Evolutionary conservation across 2,329 filamentous ascomycete species (phyloP), one percentile per base, ranked within the genome.

Genomic region (Alternaria sp.): DNA sequence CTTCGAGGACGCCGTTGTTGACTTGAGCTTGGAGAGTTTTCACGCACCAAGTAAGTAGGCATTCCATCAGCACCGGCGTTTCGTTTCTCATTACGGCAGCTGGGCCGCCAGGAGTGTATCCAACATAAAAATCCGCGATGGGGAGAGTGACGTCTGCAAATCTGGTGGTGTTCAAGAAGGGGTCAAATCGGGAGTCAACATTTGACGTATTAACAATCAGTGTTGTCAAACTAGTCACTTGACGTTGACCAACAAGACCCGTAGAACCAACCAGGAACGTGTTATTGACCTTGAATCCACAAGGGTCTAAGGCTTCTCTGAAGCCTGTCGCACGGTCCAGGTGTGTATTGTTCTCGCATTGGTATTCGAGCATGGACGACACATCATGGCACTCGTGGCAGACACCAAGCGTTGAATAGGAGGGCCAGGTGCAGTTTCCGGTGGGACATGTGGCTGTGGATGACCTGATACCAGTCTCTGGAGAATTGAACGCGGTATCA

Each of bases 341-440:
- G n/a, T 2, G 0, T 2, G 50, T 55, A n/a, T 51, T 20, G 11
- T 69, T 64, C 21, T 60, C 10, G 43, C 69, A 71, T 5, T 43
- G 4, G 23, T 64, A 67, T 28, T 55, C 14, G 1, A 71, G 37
- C 8, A 66, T 5, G 1, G 44, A 25, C 0, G 69, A 65, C 11
- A 69, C 43, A 12, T 73, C 65, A 14, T 69, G 46, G 46, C 67
- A 71, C 21, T 61, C 30, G 23, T 68, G 64, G 26, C 70, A 71
- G 9, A 71, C 59, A 8, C 62, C 70, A 15, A 72, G 63, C 3
- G 70, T 66, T 2, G 60, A 49, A 26, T 70, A 71, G 5, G 37
- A 12, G 3, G 60, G 44, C 70, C 70, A 72, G n/a, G 60, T 64
- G 50, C 70, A 71, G 28, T 63, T 62, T 0, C 62, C 63, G 6